Conservation (phyloP, 2,329 filamentous ascomycete species). For the Xylariaceae sp. region DNA sequence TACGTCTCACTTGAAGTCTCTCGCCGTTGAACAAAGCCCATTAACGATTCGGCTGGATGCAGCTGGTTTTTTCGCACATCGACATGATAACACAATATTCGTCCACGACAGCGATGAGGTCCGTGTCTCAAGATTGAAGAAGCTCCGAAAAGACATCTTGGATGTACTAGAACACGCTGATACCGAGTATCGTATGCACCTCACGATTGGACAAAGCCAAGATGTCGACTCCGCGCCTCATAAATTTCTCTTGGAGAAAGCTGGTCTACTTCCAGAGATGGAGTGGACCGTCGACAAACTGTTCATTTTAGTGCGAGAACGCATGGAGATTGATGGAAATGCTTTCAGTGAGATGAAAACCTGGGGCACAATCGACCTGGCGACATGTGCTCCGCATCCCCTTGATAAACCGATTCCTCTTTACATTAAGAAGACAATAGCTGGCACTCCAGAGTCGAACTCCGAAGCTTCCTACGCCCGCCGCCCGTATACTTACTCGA, state of each 20-base stretch:
- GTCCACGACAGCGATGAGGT: constrained; percentile 33
- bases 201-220: constrained; percentile 60
- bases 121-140: constrained; percentile 23
- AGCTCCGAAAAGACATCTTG: constrained; percentile 37
- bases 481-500: constrained; percentile 20
- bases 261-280: constrained; percentile 44
- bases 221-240: constrained; percentile 44
- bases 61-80: constrained; percentile 48
- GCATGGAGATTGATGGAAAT: constrained; percentile 27
- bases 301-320: constrained; percentile 52
- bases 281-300: constrained; percentile 49
- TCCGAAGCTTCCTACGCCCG: constrained; percentile 8
- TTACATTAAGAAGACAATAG: constrained; percentile 10
- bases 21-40: constrained; percentile 3
- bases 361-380: constrained; percentile 50
- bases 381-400: constrained; percentile 17
- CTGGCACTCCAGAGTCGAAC: neutral
- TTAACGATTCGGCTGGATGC: constrained; percentile 37
- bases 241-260: constrained; percentile 52
- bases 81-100: constrained; percentile 50
- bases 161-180: constrained; percentile 33
- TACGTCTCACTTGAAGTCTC: constrained; percentile 31
- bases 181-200: constrained; percentile 44
- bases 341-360: constrained; percentile 50
- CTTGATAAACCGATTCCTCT: constrained; percentile 13